Evolutionary conservation across 108 stramenopile species (phyloP).

Genomic region (Cyclotella kingstonii): DNA sequence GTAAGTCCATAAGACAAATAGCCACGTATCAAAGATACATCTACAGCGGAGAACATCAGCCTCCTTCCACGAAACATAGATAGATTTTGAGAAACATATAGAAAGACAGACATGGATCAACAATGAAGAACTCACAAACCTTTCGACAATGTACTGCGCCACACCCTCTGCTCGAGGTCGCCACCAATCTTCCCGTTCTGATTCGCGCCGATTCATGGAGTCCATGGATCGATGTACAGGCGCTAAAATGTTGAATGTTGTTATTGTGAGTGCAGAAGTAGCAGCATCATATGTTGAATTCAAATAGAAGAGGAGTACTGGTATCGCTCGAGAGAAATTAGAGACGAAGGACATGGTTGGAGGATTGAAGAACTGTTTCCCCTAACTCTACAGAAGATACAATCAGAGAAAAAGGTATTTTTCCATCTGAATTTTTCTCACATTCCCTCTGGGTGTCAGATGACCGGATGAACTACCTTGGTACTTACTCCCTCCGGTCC

Average conservation of each 20-base stretch:
- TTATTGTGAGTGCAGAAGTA: constrained; percentile 39
- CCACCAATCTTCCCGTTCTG: constrained; percentile 47
- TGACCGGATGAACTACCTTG: neutral
- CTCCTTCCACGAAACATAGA: no score
- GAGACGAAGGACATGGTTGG: no score
- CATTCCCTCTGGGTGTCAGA: no score
- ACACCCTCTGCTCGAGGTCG: constrained; percentile 35
- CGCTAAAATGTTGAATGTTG: constrained; percentile 49
- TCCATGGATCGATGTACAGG: constrained; percentile 45
- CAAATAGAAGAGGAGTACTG: neutral
- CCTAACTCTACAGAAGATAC: no score
- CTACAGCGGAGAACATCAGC: neutral
- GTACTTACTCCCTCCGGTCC: neutral
- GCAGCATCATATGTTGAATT: no score
- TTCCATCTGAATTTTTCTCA: no score
- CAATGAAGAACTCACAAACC: constrained; percentile 11
- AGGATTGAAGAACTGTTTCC: no score
- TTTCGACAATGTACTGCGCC: constrained; percentile 25
- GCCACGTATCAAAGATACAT: neutral
- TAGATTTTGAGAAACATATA: no score
- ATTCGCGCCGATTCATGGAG: constrained; percentile 20
- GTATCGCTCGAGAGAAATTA: neutral
- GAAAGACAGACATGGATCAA: neutral
- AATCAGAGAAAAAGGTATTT: no score
- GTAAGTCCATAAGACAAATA: no score